Conservation (phyloP, 306 rosid genomes). For the Aeschynomene evenia region DNA sequence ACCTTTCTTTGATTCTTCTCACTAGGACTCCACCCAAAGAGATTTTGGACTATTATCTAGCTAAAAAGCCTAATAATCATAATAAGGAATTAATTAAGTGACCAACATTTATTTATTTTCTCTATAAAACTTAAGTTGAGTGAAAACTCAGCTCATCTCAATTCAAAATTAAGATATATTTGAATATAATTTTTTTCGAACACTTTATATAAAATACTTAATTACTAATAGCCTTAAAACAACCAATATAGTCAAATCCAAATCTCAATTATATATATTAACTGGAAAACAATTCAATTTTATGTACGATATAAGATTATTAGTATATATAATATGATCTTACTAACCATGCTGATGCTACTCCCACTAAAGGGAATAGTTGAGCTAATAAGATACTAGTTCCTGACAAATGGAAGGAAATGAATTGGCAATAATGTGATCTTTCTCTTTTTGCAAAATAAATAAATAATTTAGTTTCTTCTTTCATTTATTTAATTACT, state of each 20-base stretch:
- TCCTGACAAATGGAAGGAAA: constrained; percentile 54
- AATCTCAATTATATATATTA: too few species aligned
- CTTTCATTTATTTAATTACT: constrained; percentile 19
- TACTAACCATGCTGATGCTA: constrained; percentile 31
- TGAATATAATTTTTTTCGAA: too few species aligned
- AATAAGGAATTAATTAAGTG: too few species aligned
- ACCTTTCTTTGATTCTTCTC: constrained; percentile 37
- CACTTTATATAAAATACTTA: too few species aligned
- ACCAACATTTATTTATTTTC: too few species aligned
- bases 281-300: constrained; percentile 25
- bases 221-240: too few species aligned
- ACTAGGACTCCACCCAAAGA: constrained; percentile 51
- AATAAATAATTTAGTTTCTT: too few species aligned
- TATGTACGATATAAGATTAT: constrained; percentile 28
- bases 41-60: constrained; percentile 17
- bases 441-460: constrained; percentile 34
- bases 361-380: constrained; percentile 31
- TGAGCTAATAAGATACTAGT: constrained; percentile 25
- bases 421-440: constrained; percentile 60
- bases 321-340: constrained; percentile 14
- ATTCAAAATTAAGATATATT: too few species aligned
- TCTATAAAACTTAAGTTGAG: too few species aligned
- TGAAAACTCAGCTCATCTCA: too few species aligned
- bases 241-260: too few species aligned
- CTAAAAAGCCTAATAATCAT: constrained; percentile 41